Evolutionary conservation across 768 basidiomycete species (phyloP), one percentile per base, ranked within the genome.

Genomic region (Suillus tomentosus): DNA sequence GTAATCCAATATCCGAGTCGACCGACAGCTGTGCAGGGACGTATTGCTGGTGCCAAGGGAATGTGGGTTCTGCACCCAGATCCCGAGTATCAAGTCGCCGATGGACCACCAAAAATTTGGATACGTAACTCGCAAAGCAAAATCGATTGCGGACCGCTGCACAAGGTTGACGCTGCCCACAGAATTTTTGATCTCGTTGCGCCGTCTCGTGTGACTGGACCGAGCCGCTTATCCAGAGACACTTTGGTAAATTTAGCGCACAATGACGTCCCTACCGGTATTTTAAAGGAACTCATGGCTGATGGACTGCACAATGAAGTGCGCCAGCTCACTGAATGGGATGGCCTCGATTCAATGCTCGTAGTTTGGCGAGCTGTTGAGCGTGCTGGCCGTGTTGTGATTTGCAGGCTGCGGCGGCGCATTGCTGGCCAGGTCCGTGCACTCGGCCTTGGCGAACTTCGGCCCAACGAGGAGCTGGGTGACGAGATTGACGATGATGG

Each of bases 181-280:
- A 75, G 81, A 3, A 89, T 87, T 1, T 83, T 92, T 65, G 89
- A 92, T 64, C 73, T 91, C 0, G 76, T 92, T 2, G 72, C 77
- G 0, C 77, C 83, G 0, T 84, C 87, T 0, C 79, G 78, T 0
- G 74, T 85, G 0, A 79, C 80, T 0, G 62, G 73, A 0, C 77
- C 83, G 0, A 76, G 79, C 45, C 69, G 78, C 0, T 76, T 92
- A 0, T 86, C 87, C 0, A 71, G 74, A 7, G 88, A 91, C 47
- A 82, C 81, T 1, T 81, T 92, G 4, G 66, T 87, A 10, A 92
- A 91, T 54, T 73, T 94, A 0, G 79, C 82, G 0, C 73, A 81
- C 56, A 91, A 91, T 71, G 85, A 85, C 0, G 82, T 92, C 0
- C 76, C 81, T 10, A 36, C 78, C 15, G 63, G 74, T 0, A 24